phyloP scores from a whole-genome alignment of 352 stramenopile species.

The Thalassiosira ordinaria region DNA sequence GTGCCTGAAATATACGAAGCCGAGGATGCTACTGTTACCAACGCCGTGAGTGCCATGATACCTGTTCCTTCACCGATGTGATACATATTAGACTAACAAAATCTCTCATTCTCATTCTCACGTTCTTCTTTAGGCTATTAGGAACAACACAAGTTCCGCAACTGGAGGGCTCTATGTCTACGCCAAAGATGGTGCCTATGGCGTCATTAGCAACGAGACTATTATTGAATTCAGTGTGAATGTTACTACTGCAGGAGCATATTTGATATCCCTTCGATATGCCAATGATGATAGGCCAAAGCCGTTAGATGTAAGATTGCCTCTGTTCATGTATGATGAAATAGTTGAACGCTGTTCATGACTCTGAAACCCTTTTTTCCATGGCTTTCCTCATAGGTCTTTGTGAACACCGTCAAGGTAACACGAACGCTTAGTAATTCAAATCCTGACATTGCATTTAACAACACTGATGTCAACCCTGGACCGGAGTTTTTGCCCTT shows the following conservation, averaged over 20 bases:
- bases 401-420: slow-evolving; percentile 41
- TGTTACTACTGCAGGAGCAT: slow-evolving; percentile 34
- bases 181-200: slow-evolving; percentile 12
- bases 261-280: slow-evolving; percentile 58
- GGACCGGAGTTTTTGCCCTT: too few relatives aligned
- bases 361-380: slow-evolving; percentile 3
- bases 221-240: slow-evolving; percentile 51
- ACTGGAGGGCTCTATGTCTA: slow-evolving; percentile 38
- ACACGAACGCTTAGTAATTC: slow-evolving; percentile 10
- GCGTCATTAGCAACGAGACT: slow-evolving; percentile 21
- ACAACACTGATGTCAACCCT: slow-evolving; percentile 16
- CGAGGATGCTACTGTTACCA: slow-evolving; percentile 42
- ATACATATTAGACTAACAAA: not conserved
- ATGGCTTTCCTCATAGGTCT: slow-evolving; percentile 15
- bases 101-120: not conserved
- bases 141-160: slow-evolving; percentile 11
- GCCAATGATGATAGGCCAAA: slow-evolving; percentile 25
- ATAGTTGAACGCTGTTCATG: not conserved
- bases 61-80: not conserved
- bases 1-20: slow-evolving; percentile 53
- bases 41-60: slow-evolving; percentile 26
- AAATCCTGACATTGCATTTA: slow-evolving; percentile 15
- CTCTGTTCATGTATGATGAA: too few relatives aligned
- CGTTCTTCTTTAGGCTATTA: slow-evolving; percentile 12
- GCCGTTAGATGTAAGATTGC: slow-evolving; percentile 34